These are phyloP conservation scores for Cercospora beticola DNA, from an alignment of 2,329 filamentous ascomycete species.

Conservation along the genomic window DNA sequence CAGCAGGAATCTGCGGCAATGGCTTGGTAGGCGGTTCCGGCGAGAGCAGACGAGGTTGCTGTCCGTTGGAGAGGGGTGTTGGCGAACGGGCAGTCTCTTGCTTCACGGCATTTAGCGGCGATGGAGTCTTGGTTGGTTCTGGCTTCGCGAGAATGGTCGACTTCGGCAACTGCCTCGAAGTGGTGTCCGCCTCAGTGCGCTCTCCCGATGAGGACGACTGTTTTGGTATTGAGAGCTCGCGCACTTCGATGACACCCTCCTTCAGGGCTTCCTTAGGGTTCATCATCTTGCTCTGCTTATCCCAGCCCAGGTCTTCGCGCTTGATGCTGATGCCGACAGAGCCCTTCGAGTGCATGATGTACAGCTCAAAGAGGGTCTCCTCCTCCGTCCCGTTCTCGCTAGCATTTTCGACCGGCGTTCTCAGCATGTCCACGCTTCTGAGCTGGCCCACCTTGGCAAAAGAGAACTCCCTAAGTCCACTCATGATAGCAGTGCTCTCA, in stretches of 20 bases:
- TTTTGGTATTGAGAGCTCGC: slow-evolving; percentile 54
- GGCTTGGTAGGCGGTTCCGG: slow-evolving; percentile 28
- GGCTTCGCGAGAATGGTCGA: slow-evolving; percentile 26
- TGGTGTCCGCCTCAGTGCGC: slow-evolving; percentile 20
- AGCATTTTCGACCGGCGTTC: slow-evolving; percentile 58
- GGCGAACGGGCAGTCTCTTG: slow-evolving; percentile 25
- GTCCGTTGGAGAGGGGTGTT: slow-evolving; percentile 18
- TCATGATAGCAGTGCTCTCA: slow-evolving; percentile 95
- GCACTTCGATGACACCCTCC: slow-evolving; percentile 71
- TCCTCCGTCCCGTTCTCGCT: slow-evolving; percentile 60
- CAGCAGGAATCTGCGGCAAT: slow-evolving; percentile 29
- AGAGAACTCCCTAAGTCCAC: slow-evolving; percentile 91
- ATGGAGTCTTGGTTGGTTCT: slow-evolving; percentile 25
- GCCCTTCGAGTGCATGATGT: slow-evolving; percentile 95
- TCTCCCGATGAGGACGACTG: slow-evolving; percentile 22
- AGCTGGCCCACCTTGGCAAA: slow-evolving; percentile 83
- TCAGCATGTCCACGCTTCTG: slow-evolving; percentile 85
- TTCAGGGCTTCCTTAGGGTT: slow-evolving; percentile 73
- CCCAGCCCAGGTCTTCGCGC: slow-evolving; percentile 89
- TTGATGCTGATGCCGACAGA: slow-evolving; percentile 87
- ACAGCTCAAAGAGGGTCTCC: slow-evolving; percentile 83
- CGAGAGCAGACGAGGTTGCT: slow-evolving; percentile 19
- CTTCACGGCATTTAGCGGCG: slow-evolving; percentile 24
- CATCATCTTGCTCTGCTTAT: slow-evolving; percentile 82
- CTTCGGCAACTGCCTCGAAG: slow-evolving; percentile 23